Base-by-base conservation (phyloP, 2,329 filamentous ascomycete species). In the Pleochaeta shiraiana region DNA sequence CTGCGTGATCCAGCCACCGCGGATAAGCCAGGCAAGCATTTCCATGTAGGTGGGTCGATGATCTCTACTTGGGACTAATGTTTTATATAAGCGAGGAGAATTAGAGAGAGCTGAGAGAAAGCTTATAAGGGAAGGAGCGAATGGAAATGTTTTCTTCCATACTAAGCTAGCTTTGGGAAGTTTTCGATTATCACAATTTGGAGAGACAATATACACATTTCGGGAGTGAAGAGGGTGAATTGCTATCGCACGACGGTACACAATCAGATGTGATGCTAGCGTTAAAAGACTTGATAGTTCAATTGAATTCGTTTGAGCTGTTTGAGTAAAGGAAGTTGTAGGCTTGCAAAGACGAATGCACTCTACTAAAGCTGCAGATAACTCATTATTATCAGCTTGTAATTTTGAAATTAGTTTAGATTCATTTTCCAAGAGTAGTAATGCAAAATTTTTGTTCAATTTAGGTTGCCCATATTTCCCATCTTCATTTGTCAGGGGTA, bases 1-100 rank as follows among this genome's bases (percentile, higher is more conserved):
- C 73, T 96, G 91, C 0, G 88, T 95, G 0, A 96, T 91, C 88
- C 93, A 95, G 16, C 90, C 90, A 59, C 90, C 87, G 47, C 91
- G 84, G 77, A 97, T 84, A 9, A 98, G 81, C 90, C 92, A 98
- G 26, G 90, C 90, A 30, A 98, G 78, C 74, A 97, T 95, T 37
- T 88, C 83, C 74, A 97, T 86, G 73, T 96, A 98, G 1, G 85
- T 84, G 6, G 86, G 84, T 53, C 92, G 87, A 72, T 96, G 90
- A 70, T 89, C 87, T 73, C 91, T 90, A 71, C 85, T 90, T 0
- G 92, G 92, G 55, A 91, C 90, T 68, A 95, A 86, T 64, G 80
- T 80, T 70, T 90, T 88, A 76, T 91, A 98, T 0, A 87, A 85
- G 33, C 89, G 83, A 1, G 93, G 91, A 3, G 84, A 84, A 4